These are phyloP conservation scores for Choiromyces venosus DNA, from an alignment of 495 filamentous ascomycete species.

Conservation along the genomic window DNA sequence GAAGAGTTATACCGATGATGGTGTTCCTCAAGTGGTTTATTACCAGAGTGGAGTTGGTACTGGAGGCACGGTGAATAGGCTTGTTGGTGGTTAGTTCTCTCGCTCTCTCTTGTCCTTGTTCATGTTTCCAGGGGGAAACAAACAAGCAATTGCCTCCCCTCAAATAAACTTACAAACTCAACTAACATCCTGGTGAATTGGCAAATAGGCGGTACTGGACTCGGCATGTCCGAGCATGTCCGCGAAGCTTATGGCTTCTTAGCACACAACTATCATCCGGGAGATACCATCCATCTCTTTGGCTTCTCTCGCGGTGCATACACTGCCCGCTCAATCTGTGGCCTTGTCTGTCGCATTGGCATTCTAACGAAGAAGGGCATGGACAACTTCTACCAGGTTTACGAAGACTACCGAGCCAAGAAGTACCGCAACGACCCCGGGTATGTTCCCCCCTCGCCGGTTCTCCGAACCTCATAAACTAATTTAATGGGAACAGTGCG, in stretches of 20 bases:
- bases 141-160: background rate
- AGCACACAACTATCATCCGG: conserved; percentile 59
- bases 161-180: background rate
- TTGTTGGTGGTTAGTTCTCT: conserved; percentile 47
- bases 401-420: conserved; percentile 45
- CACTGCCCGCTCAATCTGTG: conserved; percentile 61
- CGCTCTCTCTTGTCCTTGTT: background rate
- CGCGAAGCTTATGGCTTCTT: conserved; percentile 65
- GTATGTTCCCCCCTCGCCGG: conserved; percentile 9
- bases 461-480: too few species aligned
- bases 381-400: conserved; percentile 60
- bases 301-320: conserved; percentile 71
- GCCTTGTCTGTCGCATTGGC: conserved; percentile 58
- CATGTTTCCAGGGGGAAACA: background rate
- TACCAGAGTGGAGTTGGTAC: conserved; percentile 54
- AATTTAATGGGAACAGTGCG: background rate
- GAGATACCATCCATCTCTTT: conserved; percentile 65
- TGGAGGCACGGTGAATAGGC: conserved; percentile 45
- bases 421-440: conserved; percentile 13
- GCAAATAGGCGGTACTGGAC: conserved; percentile 20
- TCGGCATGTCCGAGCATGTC: conserved; percentile 49
- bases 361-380: conserved; percentile 61
- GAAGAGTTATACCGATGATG: conserved; percentile 39
- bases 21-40: conserved; percentile 48
- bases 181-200: background rate